Conservation (phyloP, 2,329 filamentous ascomycete genomes). For the Stemphylium lycopersici region DNA sequence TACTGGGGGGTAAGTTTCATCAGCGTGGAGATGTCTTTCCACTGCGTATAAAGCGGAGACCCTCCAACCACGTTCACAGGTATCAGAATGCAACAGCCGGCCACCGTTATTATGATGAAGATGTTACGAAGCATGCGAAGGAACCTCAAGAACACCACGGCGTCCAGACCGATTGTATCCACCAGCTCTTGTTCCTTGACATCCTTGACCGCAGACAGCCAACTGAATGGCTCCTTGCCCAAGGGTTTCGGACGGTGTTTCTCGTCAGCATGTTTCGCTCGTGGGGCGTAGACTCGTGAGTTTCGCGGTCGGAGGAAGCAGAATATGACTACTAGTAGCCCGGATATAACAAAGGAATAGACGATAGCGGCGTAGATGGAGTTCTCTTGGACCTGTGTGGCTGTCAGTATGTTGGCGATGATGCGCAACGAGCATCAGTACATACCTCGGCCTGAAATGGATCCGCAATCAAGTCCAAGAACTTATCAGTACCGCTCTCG, state of each 20-base stretch:
- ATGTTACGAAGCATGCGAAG: constrained; percentile 89
- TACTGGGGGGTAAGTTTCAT: constrained; percentile 65
- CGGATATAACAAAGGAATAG: constrained; percentile 77
- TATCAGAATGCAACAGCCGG: constrained; percentile 79
- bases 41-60: constrained; percentile 43
- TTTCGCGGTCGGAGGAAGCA: constrained; percentile 90
- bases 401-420: not conserved
- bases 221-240: constrained; percentile 84
- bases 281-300: constrained; percentile 89
- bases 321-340: constrained; percentile 78
- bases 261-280: constrained; percentile 89
- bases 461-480: constrained; percentile 50
- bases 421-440: not conserved
- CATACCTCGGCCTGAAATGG: constrained; percentile 47
- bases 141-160: constrained; percentile 86
- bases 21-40: constrained; percentile 38
- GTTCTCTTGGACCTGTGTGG: constrained; percentile 59
- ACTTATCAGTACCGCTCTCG: constrained; percentile 37
- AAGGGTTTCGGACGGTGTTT: constrained; percentile 86
- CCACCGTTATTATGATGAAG: constrained; percentile 73
- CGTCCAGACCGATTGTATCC: constrained; percentile 87
- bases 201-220: constrained; percentile 76
- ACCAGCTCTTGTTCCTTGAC: constrained; percentile 79
- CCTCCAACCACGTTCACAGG: constrained; percentile 70
- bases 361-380: constrained; percentile 81